These are phyloP conservation scores for Saturnispora bothae DNA, from an alignment of 805 yeast species.

Conservation along the genomic window DNA sequence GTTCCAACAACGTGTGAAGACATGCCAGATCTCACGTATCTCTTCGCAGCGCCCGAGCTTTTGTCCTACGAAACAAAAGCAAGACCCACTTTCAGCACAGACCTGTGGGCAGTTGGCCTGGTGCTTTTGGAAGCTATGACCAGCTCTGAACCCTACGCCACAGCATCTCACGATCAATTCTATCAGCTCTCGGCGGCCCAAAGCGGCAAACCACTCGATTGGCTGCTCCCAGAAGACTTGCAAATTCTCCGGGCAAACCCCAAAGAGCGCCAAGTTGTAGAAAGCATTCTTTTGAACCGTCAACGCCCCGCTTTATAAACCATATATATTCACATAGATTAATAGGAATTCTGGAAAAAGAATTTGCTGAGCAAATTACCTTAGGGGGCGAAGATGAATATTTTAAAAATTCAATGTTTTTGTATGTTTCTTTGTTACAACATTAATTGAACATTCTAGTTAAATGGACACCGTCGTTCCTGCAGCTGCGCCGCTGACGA, in stretches of 20 bases:
- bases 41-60: constrained; percentile 40
- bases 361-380: too few species aligned
- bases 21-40: constrained; percentile 28
- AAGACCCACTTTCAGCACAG: constrained; percentile 25
- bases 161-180: constrained; percentile 20
- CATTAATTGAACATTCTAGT: not conserved
- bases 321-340: too few species aligned
- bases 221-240: constrained; percentile 20
- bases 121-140: constrained; percentile 35
- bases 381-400: too few species aligned
- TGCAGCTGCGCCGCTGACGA: constrained; percentile 7
- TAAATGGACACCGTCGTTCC: constrained; percentile 6
- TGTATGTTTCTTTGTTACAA: too few species aligned
- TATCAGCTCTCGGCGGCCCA: constrained; percentile 26
- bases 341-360: too few species aligned
- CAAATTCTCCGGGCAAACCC: constrained; percentile 17
- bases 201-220: constrained; percentile 26
- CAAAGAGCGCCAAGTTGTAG: constrained; percentile 16
- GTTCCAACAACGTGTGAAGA: constrained; percentile 19
- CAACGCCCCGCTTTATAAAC: too few species aligned
- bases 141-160: constrained; percentile 35
- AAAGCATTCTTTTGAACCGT: constrained; percentile 24
- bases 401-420: too few species aligned
- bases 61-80: constrained; percentile 22
- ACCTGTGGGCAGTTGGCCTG: constrained; percentile 37